Base-by-base conservation (phyloP, 257 asterid species). In the Rhazya stricta region DNA sequence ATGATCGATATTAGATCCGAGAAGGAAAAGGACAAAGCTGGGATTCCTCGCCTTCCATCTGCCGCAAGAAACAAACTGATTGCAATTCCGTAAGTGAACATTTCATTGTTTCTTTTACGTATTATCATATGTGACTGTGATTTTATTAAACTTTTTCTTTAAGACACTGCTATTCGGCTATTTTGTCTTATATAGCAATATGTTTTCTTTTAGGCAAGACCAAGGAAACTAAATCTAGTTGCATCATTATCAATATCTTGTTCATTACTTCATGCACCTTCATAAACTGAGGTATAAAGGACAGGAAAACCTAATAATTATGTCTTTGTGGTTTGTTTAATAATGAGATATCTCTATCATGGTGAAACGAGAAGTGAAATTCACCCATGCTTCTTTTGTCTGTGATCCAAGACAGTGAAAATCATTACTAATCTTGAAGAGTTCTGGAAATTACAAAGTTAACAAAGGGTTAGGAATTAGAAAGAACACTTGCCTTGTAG, bases 1-100 rank as follows among this genome's bases (percentile, higher is more conserved):
- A 77, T 95, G 96, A 85, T 92, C 72, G 99, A 95, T 84, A 91
- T 95, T 78, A 91, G 99, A 83, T 83, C 98, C 51, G 97, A 89
- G 83, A 92, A 91, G 86, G 99, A 95, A 77, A 95, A 95, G 83
- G 81, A 84, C 87, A 95, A 87, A 82, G 83, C 90, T 45, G 98
- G 99, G 27, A 76, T 91, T 73, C 99, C 99, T 54, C 97, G 96
- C 78, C 93, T 92, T 84, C 99, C 99, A 43, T 84, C 94, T 56
- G 81, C 78, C 71, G 96, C 96, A 48, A 89, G 84, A 83, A 89
- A 83, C 86, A 88, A 88, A 50, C 74, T 95, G 82, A 77, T 95
- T 79, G 83, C 94, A 25, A 82, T 95, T 72, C 96, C 96, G 99
- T 95, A 81, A 88, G 97, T 84, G 72, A 57, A 48, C 78, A 70